Conservation (phyloP, 2,329 filamentous ascomycete species). For the Talaromyces sp. region DNA sequence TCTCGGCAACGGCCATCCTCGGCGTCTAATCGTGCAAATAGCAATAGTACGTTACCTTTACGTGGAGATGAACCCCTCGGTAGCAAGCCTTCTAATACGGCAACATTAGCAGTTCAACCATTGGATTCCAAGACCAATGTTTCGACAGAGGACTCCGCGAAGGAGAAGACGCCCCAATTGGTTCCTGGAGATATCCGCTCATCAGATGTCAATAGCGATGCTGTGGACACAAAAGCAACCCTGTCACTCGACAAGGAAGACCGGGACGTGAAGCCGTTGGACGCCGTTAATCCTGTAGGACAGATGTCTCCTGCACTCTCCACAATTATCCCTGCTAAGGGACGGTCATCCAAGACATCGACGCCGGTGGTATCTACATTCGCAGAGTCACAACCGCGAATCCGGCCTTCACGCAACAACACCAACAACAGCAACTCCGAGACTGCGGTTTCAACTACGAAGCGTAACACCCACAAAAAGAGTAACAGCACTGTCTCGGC, state of each 20-base stretch:
- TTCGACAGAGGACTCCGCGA: constrained; percentile 47
- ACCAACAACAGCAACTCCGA: not conserved
- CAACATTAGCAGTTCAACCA: constrained; percentile 27
- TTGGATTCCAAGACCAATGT: constrained; percentile 51
- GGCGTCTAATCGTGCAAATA: constrained; percentile 55
- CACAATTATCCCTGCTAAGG: constrained; percentile 24
- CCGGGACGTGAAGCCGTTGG: constrained; percentile 26
- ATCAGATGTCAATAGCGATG: constrained; percentile 18
- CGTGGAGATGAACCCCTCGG: constrained; percentile 26
- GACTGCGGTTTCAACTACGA: constrained; percentile 25
- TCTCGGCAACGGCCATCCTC: constrained; percentile 56
- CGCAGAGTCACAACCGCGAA: constrained; percentile 29
- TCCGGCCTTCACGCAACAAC: constrained; percentile 30
- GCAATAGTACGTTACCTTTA: constrained; percentile 42
- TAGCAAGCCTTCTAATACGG: constrained; percentile 22
- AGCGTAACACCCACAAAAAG: constrained; percentile 33
- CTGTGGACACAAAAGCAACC: constrained; percentile 18
- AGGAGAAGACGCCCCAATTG: constrained; percentile 21
- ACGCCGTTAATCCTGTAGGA: constrained; percentile 33
- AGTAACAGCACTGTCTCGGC: constrained; percentile 20
- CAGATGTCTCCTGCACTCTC: constrained; percentile 13
- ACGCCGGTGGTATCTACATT: constrained; percentile 37
- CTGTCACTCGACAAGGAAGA: constrained; percentile 34
- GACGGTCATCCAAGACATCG: constrained; percentile 37
- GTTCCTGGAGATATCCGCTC: constrained; percentile 36